Conservation (phyloP, 2,329 filamentous ascomycete species). For the Botrytis hyacinthi region DNA sequence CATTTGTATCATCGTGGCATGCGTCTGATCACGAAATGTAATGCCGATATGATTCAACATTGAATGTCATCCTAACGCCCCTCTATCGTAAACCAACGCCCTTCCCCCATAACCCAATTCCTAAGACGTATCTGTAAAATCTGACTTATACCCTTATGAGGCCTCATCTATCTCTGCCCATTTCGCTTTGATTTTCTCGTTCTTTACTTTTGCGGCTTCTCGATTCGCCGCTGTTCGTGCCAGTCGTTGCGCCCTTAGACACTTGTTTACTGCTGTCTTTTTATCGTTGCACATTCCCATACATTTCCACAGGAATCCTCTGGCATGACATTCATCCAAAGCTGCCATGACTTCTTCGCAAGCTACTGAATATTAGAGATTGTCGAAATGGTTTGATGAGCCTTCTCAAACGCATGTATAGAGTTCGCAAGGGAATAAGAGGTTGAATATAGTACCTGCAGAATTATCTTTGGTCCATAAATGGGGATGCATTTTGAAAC, state of each 20-base stretch:
- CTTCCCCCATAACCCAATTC: not conserved
- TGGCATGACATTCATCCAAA: slow-evolving; percentile 92
- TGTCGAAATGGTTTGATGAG: slow-evolving; percentile 1
- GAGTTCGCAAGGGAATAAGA: not conserved
- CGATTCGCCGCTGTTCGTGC: slow-evolving; percentile 78
- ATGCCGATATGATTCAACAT: slow-evolving; percentile 2
- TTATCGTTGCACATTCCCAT: slow-evolving; percentile 85
- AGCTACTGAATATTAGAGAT: slow-evolving; percentile 52
- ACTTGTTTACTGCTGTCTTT: slow-evolving; percentile 81
- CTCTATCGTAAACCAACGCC: slow-evolving; percentile 8
- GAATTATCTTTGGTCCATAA: slow-evolving; percentile 85
- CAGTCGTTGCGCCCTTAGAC: slow-evolving; percentile 75
- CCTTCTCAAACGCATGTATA: not conserved
- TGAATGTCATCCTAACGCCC: slow-evolving; percentile 10
- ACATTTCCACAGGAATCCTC: slow-evolving; percentile 88
- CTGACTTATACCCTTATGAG: slow-evolving; percentile 45
- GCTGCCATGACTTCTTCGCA: slow-evolving; percentile 93
- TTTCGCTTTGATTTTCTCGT: slow-evolving; percentile 69
- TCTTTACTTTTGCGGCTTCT: slow-evolving; percentile 65
- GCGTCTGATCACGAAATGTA: not conserved
- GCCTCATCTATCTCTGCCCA: slow-evolving; percentile 79
- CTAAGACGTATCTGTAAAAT: not conserved
- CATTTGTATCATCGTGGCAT: not conserved
- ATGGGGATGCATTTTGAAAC: slow-evolving; percentile 84
- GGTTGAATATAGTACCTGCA: slow-evolving; percentile 56